Percentiles rank a stretch among this genome's conserved stretches.
Evolutionary conservation across 495 filamentous ascomycete species (phyloP).

Genomic region (Podospora pseudopauciseta): DNA sequence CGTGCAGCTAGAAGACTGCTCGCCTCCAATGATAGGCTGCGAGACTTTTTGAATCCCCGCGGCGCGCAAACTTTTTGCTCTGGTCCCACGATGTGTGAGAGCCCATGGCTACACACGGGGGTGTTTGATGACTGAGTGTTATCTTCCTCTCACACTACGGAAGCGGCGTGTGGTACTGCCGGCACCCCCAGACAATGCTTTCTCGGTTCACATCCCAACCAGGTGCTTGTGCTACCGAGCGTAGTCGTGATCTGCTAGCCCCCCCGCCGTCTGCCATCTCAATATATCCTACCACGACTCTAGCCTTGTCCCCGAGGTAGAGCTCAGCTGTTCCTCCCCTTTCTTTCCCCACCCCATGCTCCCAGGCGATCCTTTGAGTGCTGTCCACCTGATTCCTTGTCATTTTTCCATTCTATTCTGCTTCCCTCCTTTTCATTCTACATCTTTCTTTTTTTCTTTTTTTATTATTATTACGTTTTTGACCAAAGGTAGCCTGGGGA

Average conservation of each 20-base stretch:
- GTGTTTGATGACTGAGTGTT: too few species aligned
- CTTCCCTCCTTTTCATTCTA: neutral
- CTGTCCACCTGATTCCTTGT: neutral
- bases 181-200: too few species aligned
- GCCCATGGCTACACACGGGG: neutral
- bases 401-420: neutral
- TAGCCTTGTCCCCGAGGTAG: neutral
- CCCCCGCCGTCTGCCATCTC: neutral
- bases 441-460: neutral
- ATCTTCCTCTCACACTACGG: too few species aligned
- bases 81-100: neutral
- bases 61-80: too few species aligned
- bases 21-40: slow-evolving; percentile 14
- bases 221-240: too few species aligned
- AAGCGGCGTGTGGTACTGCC: too few species aligned
- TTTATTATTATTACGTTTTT: neutral
- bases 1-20: slow-evolving; percentile 14
- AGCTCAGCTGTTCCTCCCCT: neutral
- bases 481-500: neutral
- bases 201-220: too few species aligned
- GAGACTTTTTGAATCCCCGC: too few species aligned
- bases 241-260: neutral
- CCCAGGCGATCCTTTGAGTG: slow-evolving; percentile 4
- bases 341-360: neutral
- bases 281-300: neutral